phyloP scores from a whole-genome alignment of 345 rosid genomes.

The Lenwebbia sp. region DNA sequence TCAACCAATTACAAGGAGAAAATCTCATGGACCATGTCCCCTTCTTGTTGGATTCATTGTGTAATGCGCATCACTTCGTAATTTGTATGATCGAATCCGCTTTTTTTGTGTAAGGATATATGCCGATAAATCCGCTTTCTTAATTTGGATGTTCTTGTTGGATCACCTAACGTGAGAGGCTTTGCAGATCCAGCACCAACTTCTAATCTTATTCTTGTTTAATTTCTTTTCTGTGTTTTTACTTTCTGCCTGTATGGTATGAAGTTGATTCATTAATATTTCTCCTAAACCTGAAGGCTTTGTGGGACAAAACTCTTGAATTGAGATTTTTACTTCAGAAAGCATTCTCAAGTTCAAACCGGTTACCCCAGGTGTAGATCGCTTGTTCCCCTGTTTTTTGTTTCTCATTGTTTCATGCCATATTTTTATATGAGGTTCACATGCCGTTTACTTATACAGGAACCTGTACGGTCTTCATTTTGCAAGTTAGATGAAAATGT shows the following conservation, averaged over 20 bases:
- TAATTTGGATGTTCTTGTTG: too few species aligned
- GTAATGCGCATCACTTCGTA: background rate
- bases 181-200: background rate
- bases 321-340: slow-evolving; percentile 85
- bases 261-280: background rate
- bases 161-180: too few species aligned
- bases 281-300: slow-evolving; percentile 27
- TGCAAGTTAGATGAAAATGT: slow-evolving; percentile 46
- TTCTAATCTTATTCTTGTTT: background rate
- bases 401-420: background rate
- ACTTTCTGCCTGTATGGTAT: background rate
- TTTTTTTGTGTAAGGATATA: background rate
- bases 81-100: background rate
- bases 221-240: background rate
- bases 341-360: slow-evolving; percentile 64
- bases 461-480: slow-evolving; percentile 48
- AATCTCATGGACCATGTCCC: background rate
- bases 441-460: slow-evolving; percentile 22
- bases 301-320: slow-evolving; percentile 81
- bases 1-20: background rate
- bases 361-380: slow-evolving; percentile 58
- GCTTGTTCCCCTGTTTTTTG: background rate
- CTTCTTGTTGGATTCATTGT: background rate
- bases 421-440: background rate
- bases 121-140: too few species aligned